Evolutionary conservation across 768 basidiomycete genomes (phyloP).

Genomic region (Pholiota microspora): DNA sequence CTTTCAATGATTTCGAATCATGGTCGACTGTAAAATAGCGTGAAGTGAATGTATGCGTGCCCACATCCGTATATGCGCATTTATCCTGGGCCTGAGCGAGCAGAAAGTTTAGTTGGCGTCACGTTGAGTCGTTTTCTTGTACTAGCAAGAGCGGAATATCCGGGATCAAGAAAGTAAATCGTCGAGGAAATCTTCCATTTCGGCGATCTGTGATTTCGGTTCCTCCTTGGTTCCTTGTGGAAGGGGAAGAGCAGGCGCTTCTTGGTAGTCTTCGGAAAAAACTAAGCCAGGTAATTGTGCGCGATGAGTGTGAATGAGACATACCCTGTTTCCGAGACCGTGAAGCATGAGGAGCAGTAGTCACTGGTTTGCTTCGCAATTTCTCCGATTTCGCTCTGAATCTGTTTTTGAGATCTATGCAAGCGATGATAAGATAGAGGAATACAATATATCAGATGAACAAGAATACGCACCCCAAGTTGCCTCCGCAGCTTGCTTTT

Average conservation of each 20-base stretch:
- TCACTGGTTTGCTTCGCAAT: slow-evolving; percentile 34
- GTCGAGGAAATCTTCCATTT: slow-evolving; percentile 74
- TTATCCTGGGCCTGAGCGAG: too few species aligned
- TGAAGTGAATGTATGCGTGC: too few species aligned
- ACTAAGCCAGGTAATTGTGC: neutral
- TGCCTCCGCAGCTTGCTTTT: slow-evolving; percentile 75
- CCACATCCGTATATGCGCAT: too few species aligned
- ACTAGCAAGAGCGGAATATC: too few species aligned
- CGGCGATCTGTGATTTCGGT: slow-evolving; percentile 43
- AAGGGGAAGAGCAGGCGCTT: slow-evolving; percentile 55
- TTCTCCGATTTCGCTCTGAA: slow-evolving; percentile 56
- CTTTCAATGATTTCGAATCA: too few species aligned
- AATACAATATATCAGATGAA: neutral
- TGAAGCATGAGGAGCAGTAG: slow-evolving; percentile 16
- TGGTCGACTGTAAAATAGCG: too few species aligned
- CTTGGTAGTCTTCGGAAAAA: slow-evolving; percentile 20
- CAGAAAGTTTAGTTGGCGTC: too few species aligned
- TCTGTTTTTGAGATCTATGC: slow-evolving; percentile 57
- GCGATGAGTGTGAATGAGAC: slow-evolving; percentile 11
- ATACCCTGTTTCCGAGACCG: slow-evolving; percentile 40
- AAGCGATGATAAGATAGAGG: neutral
- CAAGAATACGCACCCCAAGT: slow-evolving; percentile 52
- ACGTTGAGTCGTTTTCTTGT: too few species aligned
- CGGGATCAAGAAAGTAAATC: slow-evolving; percentile 44
- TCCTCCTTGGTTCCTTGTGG: slow-evolving; percentile 23